Conservation (phyloP, 257 asterid species). For the Nicotiana benthamiana region DNA sequence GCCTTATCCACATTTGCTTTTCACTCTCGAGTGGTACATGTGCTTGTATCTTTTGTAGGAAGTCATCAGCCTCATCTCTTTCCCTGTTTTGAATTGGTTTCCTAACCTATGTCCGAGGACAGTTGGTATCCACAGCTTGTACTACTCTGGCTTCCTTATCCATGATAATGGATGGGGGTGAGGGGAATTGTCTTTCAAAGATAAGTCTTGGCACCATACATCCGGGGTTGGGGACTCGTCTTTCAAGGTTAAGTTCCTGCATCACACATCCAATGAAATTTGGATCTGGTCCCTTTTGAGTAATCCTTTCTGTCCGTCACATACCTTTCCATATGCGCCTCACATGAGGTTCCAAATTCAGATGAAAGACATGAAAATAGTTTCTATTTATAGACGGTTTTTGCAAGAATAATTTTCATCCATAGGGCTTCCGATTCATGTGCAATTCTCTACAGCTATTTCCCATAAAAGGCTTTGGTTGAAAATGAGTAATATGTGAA, state of each 20-base stretch:
- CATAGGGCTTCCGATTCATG: too few species aligned
- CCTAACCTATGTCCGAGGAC: not conserved
- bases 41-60: not conserved
- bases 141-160: not conserved
- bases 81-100: not conserved
- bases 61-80: not conserved
- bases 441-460: too few species aligned
- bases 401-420: too few species aligned
- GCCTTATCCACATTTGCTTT: not conserved
- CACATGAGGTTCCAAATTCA: not conserved
- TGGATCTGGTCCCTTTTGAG: not conserved
- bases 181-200: not conserved
- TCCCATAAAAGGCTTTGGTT: too few species aligned
- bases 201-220: not conserved
- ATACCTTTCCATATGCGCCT: not conserved
- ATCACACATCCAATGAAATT: not conserved
- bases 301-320: not conserved
- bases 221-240: not conserved
- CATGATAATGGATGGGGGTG: not conserved
- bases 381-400: too few species aligned
- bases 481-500: too few species aligned
- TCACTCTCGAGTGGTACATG: not conserved
- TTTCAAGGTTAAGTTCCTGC: not conserved
- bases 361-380: not conserved
- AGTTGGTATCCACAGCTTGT: not conserved